phyloP scores from a whole-genome alignment of 306 rosid genomes.

The Fragaria ananassa region DNA sequence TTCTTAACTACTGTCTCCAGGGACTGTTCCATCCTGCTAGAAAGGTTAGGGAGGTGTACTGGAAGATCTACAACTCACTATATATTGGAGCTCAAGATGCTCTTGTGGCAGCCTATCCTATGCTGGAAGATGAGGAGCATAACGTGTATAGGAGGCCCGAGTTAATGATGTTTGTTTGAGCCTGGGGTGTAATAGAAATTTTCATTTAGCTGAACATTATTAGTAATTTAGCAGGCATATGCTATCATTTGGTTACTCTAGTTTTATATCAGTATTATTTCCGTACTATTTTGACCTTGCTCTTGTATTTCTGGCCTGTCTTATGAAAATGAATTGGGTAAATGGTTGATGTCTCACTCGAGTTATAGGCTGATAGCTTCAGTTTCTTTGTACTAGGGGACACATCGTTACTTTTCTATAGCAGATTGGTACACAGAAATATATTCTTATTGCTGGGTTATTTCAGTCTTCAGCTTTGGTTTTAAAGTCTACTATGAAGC shows the following conservation, averaged over 20 bases:
- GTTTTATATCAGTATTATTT: neutral
- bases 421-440: neutral
- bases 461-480: neutral
- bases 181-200: neutral
- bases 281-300: neutral
- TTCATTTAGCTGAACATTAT: neutral
- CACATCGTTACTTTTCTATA: neutral
- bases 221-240: neutral
- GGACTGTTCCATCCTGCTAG: constrained; percentile 78
- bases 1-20: constrained; percentile 78
- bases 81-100: constrained; percentile 79
- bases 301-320: neutral
- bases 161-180: constrained; percentile 54
- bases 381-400: neutral
- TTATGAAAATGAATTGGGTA: neutral
- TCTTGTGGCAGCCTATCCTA: constrained; percentile 67
- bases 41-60: constrained; percentile 75
- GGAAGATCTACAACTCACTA: constrained; percentile 72
- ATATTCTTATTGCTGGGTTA: neutral
- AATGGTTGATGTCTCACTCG: neutral
- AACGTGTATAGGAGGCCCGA: constrained; percentile 60
- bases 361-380: neutral
- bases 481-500: neutral
- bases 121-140: constrained; percentile 57
- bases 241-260: neutral